Evolutionary conservation across 2,329 filamentous ascomycete genomes (phyloP).

Genomic region (Neurospora sp.): DNA sequence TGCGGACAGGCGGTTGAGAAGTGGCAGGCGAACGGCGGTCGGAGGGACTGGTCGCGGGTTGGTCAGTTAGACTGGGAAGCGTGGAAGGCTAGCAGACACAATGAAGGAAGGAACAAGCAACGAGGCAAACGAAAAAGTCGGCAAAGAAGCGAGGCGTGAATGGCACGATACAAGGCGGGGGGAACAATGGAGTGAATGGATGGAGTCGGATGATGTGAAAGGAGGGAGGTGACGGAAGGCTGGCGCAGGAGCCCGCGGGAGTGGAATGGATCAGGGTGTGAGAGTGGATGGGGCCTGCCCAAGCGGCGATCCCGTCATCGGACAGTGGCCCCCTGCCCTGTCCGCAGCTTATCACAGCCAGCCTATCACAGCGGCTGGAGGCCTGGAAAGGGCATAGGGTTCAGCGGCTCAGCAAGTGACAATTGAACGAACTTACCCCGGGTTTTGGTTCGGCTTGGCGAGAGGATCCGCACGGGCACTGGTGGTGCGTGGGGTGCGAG

Average conservation of each 20-base stretch:
- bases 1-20: background rate
- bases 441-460: slow-evolving; percentile 2
- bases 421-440: background rate
- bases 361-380: background rate
- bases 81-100: background rate
- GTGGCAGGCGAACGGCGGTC: background rate
- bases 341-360: background rate
- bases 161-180: background rate
- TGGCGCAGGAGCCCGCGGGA: slow-evolving; percentile 17
- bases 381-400: background rate
- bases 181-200: background rate
- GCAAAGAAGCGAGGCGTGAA: background rate
- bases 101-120: background rate
- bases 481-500: background rate
- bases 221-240: background rate
- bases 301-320: background rate
- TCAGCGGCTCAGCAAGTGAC: background rate
- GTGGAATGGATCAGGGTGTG: background rate
- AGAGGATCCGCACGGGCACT: background rate
- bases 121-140: background rate
- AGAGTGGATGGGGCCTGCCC: background rate
- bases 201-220: background rate
- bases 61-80: background rate
- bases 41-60: background rate
- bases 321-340: background rate